These are phyloP conservation scores for Cystobasidium slooffiae DNA, from an alignment of 1,284 basidiomycete genomes.

Conservation along the genomic window DNA sequence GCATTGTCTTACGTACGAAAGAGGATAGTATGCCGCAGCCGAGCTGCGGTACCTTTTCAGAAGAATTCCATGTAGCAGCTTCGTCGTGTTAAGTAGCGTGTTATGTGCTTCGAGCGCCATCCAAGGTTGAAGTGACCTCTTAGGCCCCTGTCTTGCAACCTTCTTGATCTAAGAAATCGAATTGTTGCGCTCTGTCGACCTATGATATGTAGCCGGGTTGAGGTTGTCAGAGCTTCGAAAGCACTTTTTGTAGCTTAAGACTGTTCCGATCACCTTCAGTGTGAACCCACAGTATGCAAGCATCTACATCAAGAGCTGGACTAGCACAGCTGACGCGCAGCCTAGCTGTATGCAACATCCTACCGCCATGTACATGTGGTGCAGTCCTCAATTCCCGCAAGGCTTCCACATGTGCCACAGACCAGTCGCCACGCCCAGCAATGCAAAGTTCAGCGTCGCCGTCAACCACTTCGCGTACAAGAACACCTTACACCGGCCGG, in stretches of 20 bases:
- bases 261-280: neutral
- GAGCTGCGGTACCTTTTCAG: no score
- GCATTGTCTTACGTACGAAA: no score
- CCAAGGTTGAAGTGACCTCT: no score
- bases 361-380: slow-evolving; percentile 32
- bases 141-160: no score
- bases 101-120: no score
- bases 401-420: neutral
- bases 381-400: neutral
- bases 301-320: slow-evolving; percentile 31
- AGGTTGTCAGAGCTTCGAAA: no score
- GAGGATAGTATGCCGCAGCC: no score
- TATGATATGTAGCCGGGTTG: no score
- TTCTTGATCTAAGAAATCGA: no score
- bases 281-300: slow-evolving; percentile 21
- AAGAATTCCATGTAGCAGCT: no score
- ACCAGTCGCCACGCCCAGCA: neutral
- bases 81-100: no score
- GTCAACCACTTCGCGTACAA: neutral
- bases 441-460: slow-evolving; percentile 2
- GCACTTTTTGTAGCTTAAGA: neutral
- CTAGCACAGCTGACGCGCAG: neutral
- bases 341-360: neutral
- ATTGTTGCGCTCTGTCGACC: no score
- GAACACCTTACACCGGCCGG: slow-evolving; percentile 6